phyloP scores from a whole-genome alignment of 306 rosid genomes.

The Medicago arabica region DNA sequence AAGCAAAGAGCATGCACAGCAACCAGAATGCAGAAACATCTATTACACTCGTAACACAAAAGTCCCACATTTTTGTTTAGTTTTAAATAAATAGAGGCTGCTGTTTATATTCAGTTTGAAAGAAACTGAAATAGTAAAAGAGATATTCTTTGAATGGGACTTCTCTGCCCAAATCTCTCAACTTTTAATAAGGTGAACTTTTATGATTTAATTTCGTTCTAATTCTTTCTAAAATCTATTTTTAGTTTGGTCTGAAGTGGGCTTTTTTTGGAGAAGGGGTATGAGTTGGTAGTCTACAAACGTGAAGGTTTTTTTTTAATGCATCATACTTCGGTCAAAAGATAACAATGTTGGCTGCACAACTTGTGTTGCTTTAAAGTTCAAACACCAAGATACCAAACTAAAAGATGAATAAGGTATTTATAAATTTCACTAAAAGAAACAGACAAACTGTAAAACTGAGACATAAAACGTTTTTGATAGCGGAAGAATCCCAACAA shows the following conservation, averaged over 20 bases:
- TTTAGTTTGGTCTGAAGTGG: no score
- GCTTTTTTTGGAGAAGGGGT: no score
- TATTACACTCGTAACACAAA: constrained; percentile 11
- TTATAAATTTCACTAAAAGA: background rate
- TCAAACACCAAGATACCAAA: no score
- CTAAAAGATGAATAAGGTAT: background rate
- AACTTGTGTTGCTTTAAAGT: no score
- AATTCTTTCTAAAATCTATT: no score
- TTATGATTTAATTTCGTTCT: no score
- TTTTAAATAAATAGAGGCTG: constrained; percentile 7
- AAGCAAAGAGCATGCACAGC: constrained; percentile 1
- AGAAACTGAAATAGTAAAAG: background rate
- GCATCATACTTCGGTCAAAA: no score
- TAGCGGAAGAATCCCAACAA: background rate
- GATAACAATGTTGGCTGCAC: no score
- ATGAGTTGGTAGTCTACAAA: no score
- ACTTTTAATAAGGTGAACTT: no score
- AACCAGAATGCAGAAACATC: constrained; percentile 31
- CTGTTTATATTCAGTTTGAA: background rate
- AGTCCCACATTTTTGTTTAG: constrained; percentile 13
- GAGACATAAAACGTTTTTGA: background rate
- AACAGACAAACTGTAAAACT: background rate
- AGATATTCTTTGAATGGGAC: background rate
- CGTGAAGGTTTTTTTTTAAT: no score
- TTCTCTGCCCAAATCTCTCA: no score